These are phyloP conservation scores for Candida ulmi DNA, from an alignment of 805 yeast genomes.

Conservation along the genomic window DNA sequence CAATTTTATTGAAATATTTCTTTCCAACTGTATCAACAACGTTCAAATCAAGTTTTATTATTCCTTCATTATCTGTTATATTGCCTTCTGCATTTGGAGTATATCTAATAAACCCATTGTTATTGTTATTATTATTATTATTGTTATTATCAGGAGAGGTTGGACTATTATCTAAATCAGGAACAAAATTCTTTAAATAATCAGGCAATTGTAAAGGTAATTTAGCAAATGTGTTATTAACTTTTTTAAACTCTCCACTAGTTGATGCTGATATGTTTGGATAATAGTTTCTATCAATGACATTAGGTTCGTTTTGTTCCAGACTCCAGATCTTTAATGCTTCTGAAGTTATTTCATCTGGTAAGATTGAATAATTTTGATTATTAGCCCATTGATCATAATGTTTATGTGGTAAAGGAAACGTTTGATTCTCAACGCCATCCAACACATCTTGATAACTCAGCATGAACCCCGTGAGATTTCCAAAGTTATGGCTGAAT, in stretches of 20 bases:
- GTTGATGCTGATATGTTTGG: slow-evolving; percentile 45
- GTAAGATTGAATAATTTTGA: slow-evolving; percentile 52
- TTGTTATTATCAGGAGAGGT: slow-evolving; percentile 6
- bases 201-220: slow-evolving; percentile 19
- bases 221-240: slow-evolving; percentile 9
- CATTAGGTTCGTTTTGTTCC: slow-evolving; percentile 17
- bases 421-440: slow-evolving; percentile 41
- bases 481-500: slow-evolving; percentile 54
- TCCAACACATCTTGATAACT: slow-evolving; percentile 54
- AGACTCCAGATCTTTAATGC: slow-evolving; percentile 51
- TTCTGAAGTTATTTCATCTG: slow-evolving; percentile 44
- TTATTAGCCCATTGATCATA: slow-evolving; percentile 42
- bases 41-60: slow-evolving; percentile 14
- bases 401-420: slow-evolving; percentile 49
- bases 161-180: slow-evolving; percentile 7
- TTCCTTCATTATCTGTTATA: slow-evolving; percentile 29
- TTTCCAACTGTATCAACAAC: slow-evolving; percentile 15
- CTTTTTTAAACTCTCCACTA: slow-evolving; percentile 34
- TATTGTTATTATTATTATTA: too few relatives aligned
- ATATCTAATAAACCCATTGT: too few relatives aligned
- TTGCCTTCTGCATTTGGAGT: slow-evolving; percentile 20
- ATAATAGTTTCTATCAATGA: slow-evolving; percentile 19
- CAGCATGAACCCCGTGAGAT: slow-evolving; percentile 65
- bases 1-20: slow-evolving; percentile 27
- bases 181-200: slow-evolving; percentile 14